phyloP scores from a whole-genome alignment of 2,329 filamentous ascomycete species.

The Diaporthe eres region DNA sequence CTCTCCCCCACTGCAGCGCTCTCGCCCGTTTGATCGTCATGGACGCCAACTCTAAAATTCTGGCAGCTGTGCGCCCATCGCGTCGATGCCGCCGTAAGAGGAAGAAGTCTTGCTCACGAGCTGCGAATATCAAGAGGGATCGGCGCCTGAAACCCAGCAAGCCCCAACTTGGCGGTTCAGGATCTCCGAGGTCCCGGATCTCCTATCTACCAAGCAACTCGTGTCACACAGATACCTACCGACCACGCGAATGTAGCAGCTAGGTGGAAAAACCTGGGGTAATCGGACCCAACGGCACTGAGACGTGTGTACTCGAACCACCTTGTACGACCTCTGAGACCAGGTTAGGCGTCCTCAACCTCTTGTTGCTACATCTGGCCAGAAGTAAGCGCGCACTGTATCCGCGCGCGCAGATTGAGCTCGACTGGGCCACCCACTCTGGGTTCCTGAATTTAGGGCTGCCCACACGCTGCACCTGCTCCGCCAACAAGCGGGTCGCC shows the following conservation, averaged over 20 bases:
- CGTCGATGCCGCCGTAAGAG: not conserved
- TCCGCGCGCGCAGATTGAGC: slow-evolving; percentile 7
- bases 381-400: slow-evolving; percentile 23
- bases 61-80: slow-evolving; percentile 18
- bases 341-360: not conserved
- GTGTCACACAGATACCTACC: not conserved
- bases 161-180: slow-evolving; percentile 15
- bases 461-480: slow-evolving; percentile 13
- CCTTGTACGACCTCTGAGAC: not conserved
- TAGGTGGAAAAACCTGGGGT: not conserved
- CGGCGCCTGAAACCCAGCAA: slow-evolving; percentile 28
- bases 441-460: slow-evolving; percentile 42
- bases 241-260: not conserved
- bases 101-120: not conserved
- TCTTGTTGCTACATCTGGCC: not conserved
- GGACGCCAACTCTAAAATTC: slow-evolving; percentile 22
- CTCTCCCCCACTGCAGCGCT: slow-evolving; percentile 24
- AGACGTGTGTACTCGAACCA: not conserved
- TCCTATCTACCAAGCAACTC: not conserved
- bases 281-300: not conserved
- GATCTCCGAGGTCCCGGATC: slow-evolving; percentile 23
- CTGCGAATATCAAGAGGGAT: slow-evolving; percentile 2
- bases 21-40: slow-evolving; percentile 30
- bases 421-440: slow-evolving; percentile 8
- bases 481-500: slow-evolving; percentile 36